Base-by-base conservation (phyloP, 768 basidiomycete species). In the Leccinum olivaceopallidum region DNA sequence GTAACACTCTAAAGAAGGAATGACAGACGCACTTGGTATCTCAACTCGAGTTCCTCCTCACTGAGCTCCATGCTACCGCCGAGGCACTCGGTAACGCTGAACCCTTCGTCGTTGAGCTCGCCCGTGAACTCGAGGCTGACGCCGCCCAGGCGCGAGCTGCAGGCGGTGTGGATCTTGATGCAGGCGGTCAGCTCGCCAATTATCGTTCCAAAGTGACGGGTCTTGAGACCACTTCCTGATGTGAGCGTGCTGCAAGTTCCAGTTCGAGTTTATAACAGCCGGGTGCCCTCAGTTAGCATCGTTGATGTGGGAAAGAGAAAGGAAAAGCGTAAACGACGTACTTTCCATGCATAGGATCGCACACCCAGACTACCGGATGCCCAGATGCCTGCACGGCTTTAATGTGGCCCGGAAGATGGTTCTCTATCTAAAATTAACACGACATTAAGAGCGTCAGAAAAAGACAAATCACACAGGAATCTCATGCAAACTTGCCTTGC, bases 311-410 rank as follows among this genome's bases (percentile, higher is more conserved):
- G 52, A 32, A 55, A 47, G 50, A 34, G 28, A 18, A 18, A 4
- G 16, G 57, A 5, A 20, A 16, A 12, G 6, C 34, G 54, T 32
- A 56, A 52, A 61, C 36, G 49, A 81, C 91, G 67, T 69, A 94
- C 94, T 98, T 97, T 78, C 95, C 96, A 67, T 98, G 96, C 96
- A 98, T 98, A 3, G 95, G 95, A 75, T 98, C 97, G 69, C 92
- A 95, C 54, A 95, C 83, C 94, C 95, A 98, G 9, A 88, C 85
- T 3, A 97, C 95, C 2, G 91, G 90, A 71, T 98, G 95, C 0
- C 83, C 85, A 2, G 93, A 88, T 54, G 76, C 63, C 69, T 90
- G 87, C 16, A 99, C 95, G 8, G 86, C 88, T 13, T 74, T 72
- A 71, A 99, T 95, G 71, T 98, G 96, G 0, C 74, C 80, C 0